A percentile compares a stretch with the other conserved stretches of the same genome.
These are phyloP conservation scores for Alternaria metachromatica DNA, from an alignment of 2,329 filamentous ascomycete genomes.

Conservation along the genomic window DNA sequence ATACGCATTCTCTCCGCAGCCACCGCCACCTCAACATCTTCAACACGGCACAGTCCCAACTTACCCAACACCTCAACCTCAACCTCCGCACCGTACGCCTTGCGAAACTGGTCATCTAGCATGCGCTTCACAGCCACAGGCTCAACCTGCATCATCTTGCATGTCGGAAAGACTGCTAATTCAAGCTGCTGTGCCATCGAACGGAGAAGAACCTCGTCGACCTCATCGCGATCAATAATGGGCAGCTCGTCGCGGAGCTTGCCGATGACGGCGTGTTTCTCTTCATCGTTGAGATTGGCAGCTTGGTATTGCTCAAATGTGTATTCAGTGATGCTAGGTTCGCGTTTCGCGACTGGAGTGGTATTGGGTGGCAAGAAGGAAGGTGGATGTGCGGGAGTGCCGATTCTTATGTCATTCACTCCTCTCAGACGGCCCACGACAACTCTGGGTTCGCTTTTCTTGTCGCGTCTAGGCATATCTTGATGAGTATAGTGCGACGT, in stretches of 20 bases:
- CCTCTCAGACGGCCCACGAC: not conserved
- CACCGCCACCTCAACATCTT: not conserved
- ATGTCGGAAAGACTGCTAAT: not conserved
- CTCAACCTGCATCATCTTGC: conserved; percentile 15
- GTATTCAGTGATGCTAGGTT: not conserved
- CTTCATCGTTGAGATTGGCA: conserved; percentile 2
- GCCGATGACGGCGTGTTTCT: conserved; percentile 10
- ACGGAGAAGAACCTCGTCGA: conserved; percentile 4
- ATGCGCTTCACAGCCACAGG: conserved; percentile 10
- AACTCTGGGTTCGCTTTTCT: not conserved
- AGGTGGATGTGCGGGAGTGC: not conserved
- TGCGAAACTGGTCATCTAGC: conserved; percentile 10
- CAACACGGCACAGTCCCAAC: not conserved
- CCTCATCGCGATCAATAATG: conserved; percentile 11
- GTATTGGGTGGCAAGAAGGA: not conserved
- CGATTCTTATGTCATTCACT: conserved; percentile 2
- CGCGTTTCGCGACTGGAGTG: not conserved
- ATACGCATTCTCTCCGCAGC: not conserved
- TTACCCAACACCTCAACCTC: not conserved
- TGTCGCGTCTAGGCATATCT: not conserved
- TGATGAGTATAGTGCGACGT: not conserved
- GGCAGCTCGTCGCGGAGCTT: conserved; percentile 10
- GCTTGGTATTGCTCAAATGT: conserved; percentile 15
- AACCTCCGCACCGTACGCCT: conserved; percentile 1
- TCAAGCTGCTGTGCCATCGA: conserved; percentile 6